Evolutionary conservation across 1,284 basidiomycete genomes (phyloP).

Genomic region (Ustilago shanxiensis): DNA sequence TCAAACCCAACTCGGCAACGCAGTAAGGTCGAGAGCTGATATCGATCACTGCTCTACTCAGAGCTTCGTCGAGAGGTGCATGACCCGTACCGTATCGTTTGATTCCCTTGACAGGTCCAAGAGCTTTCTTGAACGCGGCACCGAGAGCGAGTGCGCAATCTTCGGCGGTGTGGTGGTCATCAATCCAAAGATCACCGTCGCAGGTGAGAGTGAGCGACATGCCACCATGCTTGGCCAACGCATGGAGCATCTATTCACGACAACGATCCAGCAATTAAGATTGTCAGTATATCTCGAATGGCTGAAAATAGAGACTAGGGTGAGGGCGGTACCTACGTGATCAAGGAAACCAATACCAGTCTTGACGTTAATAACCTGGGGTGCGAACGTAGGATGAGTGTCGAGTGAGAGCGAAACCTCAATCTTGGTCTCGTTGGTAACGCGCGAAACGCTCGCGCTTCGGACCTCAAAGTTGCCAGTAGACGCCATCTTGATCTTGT

Average conservation of each 20-base stretch:
- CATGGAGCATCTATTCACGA: constrained; percentile 66
- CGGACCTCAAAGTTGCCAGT: constrained; percentile 60
- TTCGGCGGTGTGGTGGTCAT: constrained; percentile 98
- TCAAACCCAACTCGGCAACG: constrained; percentile 81
- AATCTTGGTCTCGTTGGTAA: constrained; percentile 94
- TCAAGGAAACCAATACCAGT: constrained; percentile 99
- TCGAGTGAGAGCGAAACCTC: constrained; percentile 86
- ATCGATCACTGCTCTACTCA: constrained; percentile 95
- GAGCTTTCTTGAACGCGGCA: constrained; percentile 92
- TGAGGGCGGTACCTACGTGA: constrained; percentile 77
- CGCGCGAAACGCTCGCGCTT: constrained; percentile 81
- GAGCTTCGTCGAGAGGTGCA: constrained; percentile 90
- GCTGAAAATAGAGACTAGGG: too few relatives aligned
- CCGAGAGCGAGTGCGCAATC: constrained; percentile 93
- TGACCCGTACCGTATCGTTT: constrained; percentile 95
- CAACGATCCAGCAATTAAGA: background rate
- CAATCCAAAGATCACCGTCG: constrained; percentile 95
- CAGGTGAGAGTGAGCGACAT: constrained; percentile 86
- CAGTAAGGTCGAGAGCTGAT: constrained; percentile 98
- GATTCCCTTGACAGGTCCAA: constrained; percentile 94
- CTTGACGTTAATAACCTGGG: constrained; percentile 85
- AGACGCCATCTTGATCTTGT: constrained; percentile 29
- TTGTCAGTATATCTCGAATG: background rate
- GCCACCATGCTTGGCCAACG: constrained; percentile 70
- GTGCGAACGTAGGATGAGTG: constrained; percentile 76